Evolutionary conservation across 1,139 yeast species (phyloP).

Genomic region (Geotrichum carabidarum): DNA sequence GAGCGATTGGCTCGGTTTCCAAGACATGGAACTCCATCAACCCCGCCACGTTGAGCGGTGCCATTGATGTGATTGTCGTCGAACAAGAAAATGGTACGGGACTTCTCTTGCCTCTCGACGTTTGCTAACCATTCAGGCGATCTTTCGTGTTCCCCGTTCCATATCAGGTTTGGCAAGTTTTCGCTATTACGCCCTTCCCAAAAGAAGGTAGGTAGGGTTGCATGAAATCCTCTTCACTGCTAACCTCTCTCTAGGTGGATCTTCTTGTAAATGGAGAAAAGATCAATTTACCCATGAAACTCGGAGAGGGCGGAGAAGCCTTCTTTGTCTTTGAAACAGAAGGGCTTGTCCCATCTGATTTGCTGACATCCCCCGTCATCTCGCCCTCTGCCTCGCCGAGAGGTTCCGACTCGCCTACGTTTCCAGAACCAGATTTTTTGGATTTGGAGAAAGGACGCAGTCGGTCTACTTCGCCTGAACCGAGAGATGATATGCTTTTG

Average conservation of each 20-base stretch:
- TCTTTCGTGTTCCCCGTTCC: conserved; percentile 91
- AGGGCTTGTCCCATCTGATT: conserved; percentile 64
- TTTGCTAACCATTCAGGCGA: conserved; percentile 42
- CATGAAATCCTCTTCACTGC: neutral
- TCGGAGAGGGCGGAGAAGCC: conserved; percentile 98
- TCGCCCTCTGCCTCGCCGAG: conserved; percentile 65
- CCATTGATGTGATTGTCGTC: conserved; percentile 94
- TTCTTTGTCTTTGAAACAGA: conserved; percentile 91
- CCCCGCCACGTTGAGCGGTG: conserved; percentile 94
- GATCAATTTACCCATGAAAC: conserved; percentile 86
- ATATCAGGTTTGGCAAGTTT: conserved; percentile 90
- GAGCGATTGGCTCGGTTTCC: conserved; percentile 90
- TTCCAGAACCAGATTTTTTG: conserved; percentile 56
- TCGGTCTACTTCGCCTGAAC: conserved; percentile 19
- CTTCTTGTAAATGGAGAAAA: conserved; percentile 76
- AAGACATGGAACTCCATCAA: conserved; percentile 96
- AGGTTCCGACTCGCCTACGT: conserved; percentile 42
- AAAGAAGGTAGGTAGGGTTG: conserved; percentile 49
- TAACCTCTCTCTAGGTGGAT: conserved; percentile 47
- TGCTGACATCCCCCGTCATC: conserved; percentile 86
- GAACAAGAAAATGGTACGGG: conserved; percentile 68
- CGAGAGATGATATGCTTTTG: neutral
- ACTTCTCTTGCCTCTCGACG: neutral
- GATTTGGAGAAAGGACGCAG: conserved; percentile 37
- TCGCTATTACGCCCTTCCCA: conserved; percentile 92